Conservation (phyloP, 2,329 filamentous ascomycete species). For the Cercospora citrullina region DNA sequence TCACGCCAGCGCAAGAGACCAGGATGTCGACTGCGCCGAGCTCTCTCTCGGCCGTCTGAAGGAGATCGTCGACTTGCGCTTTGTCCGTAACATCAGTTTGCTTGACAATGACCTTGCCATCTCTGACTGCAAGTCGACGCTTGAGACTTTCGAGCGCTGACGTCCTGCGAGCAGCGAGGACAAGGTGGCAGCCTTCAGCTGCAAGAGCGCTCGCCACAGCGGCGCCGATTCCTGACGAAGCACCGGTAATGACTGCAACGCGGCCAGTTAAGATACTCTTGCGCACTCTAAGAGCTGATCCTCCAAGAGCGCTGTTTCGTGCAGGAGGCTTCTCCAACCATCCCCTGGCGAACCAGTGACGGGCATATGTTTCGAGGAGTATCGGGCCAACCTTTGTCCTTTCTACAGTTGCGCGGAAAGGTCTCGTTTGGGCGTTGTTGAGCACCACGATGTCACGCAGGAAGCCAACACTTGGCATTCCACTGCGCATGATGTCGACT, state of each 20-base stretch:
- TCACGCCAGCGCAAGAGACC: constrained; percentile 78
- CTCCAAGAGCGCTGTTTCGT: constrained; percentile 49
- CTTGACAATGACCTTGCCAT: constrained; percentile 66
- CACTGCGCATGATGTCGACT: constrained; percentile 74
- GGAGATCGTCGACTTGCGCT: constrained; percentile 65
- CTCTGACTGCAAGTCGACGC: constrained; percentile 56
- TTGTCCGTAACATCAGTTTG: constrained; percentile 72
- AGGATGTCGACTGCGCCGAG: constrained; percentile 76
- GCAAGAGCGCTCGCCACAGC: constrained; percentile 70
- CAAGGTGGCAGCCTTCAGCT: constrained; percentile 69
- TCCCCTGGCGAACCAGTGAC: constrained; percentile 77
- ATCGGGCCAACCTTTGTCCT: constrained; percentile 68
- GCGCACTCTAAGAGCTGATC: constrained; percentile 47
- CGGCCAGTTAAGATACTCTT: constrained; percentile 65
- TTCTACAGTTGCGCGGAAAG: constrained; percentile 59
- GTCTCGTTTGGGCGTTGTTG: constrained; percentile 67
- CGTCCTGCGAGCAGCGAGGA: constrained; percentile 68
- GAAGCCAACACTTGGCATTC: constrained; percentile 75
- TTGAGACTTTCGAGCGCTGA: constrained; percentile 69
- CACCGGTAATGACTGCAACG: constrained; percentile 75
- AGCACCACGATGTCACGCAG: constrained; percentile 71
- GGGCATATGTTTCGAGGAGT: constrained; percentile 74
- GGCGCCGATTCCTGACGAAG: constrained; percentile 76
- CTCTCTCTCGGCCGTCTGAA: constrained; percentile 58
- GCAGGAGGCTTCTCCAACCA: constrained; percentile 68